Conservation (phyloP, 331 rosid species). For the Cydonia oblonga region DNA sequence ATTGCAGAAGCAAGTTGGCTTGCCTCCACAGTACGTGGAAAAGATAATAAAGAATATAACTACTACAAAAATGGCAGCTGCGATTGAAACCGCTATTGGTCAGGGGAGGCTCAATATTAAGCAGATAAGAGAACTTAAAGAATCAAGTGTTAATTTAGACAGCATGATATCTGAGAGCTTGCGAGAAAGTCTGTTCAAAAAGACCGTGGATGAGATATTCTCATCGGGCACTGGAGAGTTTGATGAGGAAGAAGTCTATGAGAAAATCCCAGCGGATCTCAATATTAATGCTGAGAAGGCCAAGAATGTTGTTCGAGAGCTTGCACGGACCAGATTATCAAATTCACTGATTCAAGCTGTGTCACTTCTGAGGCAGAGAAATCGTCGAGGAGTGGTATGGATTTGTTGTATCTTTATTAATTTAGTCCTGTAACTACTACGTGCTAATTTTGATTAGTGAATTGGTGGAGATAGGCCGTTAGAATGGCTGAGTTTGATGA, state of each 20-base stretch:
- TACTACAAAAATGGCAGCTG: conserved; percentile 89
- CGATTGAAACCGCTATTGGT: conserved; percentile 81
- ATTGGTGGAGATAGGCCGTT: background rate
- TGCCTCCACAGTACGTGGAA: conserved; percentile 76
- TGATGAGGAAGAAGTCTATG: conserved; percentile 83
- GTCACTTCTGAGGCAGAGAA: conserved; percentile 72
- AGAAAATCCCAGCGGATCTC: conserved; percentile 85
- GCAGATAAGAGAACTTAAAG: conserved; percentile 96
- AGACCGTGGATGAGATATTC: conserved; percentile 85
- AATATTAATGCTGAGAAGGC: conserved; percentile 74
- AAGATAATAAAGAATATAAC: conserved; percentile 89
- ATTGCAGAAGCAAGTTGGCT: conserved; percentile 82
- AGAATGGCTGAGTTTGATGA: conserved; percentile 1
- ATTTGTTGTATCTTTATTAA: background rate
- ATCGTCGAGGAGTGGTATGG: conserved; percentile 71
- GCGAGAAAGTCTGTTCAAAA: conserved; percentile 82
- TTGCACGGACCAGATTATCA: conserved; percentile 65
- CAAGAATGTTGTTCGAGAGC: conserved; percentile 48
- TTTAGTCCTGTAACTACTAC: background rate
- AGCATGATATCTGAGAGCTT: conserved; percentile 78
- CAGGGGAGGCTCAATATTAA: conserved; percentile 82
- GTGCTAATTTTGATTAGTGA: background rate
- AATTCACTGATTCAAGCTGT: conserved; percentile 90
- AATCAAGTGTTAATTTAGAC: conserved; percentile 73
- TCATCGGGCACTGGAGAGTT: conserved; percentile 98